Evolutionary conservation across 805 yeast genomes (phyloP), one percentile per base, ranked within the genome.

Genomic region (Suhomyces canberraensis): DNA sequence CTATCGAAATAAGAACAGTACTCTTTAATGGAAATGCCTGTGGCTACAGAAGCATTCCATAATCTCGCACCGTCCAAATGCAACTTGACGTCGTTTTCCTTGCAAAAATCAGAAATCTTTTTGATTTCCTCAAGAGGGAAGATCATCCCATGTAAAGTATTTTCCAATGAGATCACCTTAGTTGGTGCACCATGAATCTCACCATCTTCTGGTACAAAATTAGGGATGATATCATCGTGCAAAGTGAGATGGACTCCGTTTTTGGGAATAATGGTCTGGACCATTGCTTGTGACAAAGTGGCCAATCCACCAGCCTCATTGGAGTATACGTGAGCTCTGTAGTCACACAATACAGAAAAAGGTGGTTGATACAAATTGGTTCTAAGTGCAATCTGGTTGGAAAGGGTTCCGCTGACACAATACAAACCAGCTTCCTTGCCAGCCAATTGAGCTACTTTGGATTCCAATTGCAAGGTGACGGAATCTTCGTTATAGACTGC

Each of bases 41-140:
- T 77, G 18, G 75, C 90, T 8, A 74, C 84, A 26, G 79, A 69
- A n/a, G 96, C 96, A 58, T 85, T 86, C 90, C 95, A 89, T 33
- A 90, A 64, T 50, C 98, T 75, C 11, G 97, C 98, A 45, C 97
- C 98, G 58, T 90, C 98, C 50, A 89, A 77, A 53, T 91, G 97
- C 47, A 89, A 59, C 38, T 67, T 72, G 37, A 86, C 61, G 37
- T 68, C 70, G 47, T 80, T 70, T 19, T 64, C 73, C 36, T 70
- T 68, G 45, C 91, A 86, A 73, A 85, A 90, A 28, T 64, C 71
- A 29, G 83, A 73, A 48, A 90, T 90, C 39, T 77, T 75, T 39
- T 65, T 64, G 37, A 90, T 71, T 57, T 90, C 96, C 22, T 82
- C 91, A 29, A 81, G 50, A 7, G 98, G 98, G 58, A 76, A 73